Base-by-base conservation (phyloP, 768 basidiomycete species). In the Polyporus arcularius region DNA sequence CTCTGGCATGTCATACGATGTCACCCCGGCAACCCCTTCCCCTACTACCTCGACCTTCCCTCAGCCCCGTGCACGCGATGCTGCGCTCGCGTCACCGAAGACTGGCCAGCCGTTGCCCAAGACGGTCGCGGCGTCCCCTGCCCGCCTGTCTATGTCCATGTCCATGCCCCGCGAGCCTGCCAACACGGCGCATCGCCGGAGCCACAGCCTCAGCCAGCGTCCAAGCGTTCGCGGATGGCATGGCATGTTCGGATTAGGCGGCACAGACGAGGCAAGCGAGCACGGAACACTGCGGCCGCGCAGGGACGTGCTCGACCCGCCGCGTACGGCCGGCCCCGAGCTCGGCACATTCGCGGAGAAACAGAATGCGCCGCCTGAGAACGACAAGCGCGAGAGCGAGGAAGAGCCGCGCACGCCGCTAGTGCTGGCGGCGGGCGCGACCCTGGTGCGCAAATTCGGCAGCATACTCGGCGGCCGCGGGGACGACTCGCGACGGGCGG, bases 151-250 rank as follows among this genome's bases (percentile, higher is more conserved):
- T 4, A 63, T 63, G 62, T 53, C 69, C 4, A 68, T 72, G 21
- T 53, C 75, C 3, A 53, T 84, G 57, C 90, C 89, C 0, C 80
- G 89, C 39, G 85, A 89, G 1, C 92, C 92, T 2, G 85, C 89
- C 8, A 88, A 87, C 4, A 87, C 87, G 32, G 90, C 88, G 5
- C 93, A 95, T 73, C 80, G 88, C 54, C 79, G 92, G 55, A 93
- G 90, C 62, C 92, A 94, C 71, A 91, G 90, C 68, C 80, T 94
- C 73, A 90, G 88, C 53, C 89, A 92, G 70, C 76, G 90, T 18
- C 92, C 90, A 11, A 74, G 70, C 2, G 66, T 80, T 18, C 79
- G 84, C 46, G 82, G 84, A 2, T 84, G 86, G 83, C 79, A 82
- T 28, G 83, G 81, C 10, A 80, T 87, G 76, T 86, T 89, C 71